These are phyloP conservation scores for Kernera saxatilis DNA, from an alignment of 345 rosid genomes.

Conservation along the genomic window DNA sequence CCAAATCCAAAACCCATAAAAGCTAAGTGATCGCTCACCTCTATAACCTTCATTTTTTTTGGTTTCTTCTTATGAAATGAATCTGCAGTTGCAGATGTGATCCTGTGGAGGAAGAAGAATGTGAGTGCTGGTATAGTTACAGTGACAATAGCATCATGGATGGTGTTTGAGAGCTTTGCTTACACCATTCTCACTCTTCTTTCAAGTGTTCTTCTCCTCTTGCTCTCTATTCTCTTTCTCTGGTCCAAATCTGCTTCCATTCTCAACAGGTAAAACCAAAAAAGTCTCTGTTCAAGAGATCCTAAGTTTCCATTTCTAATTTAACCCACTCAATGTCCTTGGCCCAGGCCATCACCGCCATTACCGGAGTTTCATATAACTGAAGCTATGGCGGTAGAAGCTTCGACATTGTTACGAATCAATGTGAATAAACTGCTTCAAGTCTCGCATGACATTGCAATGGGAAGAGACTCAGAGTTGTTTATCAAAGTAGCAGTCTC, in stretches of 20 bases:
- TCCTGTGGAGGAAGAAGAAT: slow-evolving; percentile 77
- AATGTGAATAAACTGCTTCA: slow-evolving; percentile 56
- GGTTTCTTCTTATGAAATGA: slow-evolving; percentile 20
- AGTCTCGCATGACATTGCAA: slow-evolving; percentile 61
- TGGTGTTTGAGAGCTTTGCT: slow-evolving; percentile 80
- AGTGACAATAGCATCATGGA: slow-evolving; percentile 73
- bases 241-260: slow-evolving; percentile 98
- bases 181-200: slow-evolving; percentile 78
- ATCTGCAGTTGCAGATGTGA: slow-evolving; percentile 82
- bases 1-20: neutral
- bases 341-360: slow-evolving; percentile 85
- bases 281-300: neutral
- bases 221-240: slow-evolving; percentile 63
- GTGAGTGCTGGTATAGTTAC: slow-evolving; percentile 55
- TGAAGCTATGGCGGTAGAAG: slow-evolving; percentile 55
- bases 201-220: slow-evolving; percentile 87
- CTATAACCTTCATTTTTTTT: neutral
- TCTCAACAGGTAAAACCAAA: slow-evolving; percentile 55
- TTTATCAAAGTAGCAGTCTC: slow-evolving; percentile 52
- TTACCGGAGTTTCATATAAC: slow-evolving; percentile 66
- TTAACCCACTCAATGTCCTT: neutral
- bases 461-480: slow-evolving; percentile 65
- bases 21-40: neutral
- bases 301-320: neutral
- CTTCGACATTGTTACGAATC: slow-evolving; percentile 39